Evolutionary conservation across 345 rosid genomes (phyloP).

Genomic region (Populus ilicifolia): DNA sequence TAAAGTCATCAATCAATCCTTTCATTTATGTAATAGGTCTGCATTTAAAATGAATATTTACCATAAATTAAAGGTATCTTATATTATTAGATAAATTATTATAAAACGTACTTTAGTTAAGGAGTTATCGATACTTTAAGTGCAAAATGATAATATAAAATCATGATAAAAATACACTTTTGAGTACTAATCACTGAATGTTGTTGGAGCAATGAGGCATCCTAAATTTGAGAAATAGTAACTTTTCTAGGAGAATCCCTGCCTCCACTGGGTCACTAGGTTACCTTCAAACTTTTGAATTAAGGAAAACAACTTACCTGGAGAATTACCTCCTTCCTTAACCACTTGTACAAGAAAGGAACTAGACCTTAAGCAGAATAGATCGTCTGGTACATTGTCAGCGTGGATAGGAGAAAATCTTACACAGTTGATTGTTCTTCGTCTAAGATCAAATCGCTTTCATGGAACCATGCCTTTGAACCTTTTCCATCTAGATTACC

Average conservation of each 20-base stretch:
- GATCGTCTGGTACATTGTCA: neutral
- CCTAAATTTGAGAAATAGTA: neutral
- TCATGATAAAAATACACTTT: too few species aligned
- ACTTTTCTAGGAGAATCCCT: neutral
- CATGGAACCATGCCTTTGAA: constrained; percentile 14
- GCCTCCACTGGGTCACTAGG: neutral
- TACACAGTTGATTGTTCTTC: neutral
- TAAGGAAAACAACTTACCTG: neutral
- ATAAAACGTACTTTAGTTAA: too few species aligned
- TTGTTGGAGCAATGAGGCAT: neutral
- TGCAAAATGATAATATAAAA: too few species aligned
- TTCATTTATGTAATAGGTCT: too few species aligned
- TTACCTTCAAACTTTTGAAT: neutral
- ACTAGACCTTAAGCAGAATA: neutral
- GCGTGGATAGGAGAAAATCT: constrained; percentile 3
- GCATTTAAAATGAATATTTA: too few species aligned
- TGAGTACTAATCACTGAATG: too few species aligned
- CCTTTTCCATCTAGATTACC: constrained; percentile 5
- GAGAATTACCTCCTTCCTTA: neutral
- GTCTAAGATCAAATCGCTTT: constrained; percentile 11
- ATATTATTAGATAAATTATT: too few species aligned
- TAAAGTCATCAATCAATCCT: too few species aligned
- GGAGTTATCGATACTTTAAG: too few species aligned
- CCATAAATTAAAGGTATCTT: too few species aligned
- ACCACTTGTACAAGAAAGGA: neutral